A percentile compares a stretch with the other conserved stretches of the same genome.
Conservation (phyloP, 495 filamentous ascomycete species). For the Tuber brumale region DNA sequence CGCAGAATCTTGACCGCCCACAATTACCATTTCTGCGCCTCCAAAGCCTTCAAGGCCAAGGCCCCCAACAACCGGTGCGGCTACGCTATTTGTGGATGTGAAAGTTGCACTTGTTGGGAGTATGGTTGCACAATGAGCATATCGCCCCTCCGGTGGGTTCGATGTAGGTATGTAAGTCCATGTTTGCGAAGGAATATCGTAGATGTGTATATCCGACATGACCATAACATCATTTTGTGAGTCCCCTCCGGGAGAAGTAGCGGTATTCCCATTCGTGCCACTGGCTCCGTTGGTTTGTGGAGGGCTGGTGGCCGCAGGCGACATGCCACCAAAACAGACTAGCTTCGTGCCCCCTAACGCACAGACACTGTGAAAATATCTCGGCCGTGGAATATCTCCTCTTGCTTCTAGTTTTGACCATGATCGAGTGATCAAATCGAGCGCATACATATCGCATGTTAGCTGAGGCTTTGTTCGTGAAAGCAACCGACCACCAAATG, state of each 20-base stretch:
- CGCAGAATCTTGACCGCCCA: conserved; percentile 92
- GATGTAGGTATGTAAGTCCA: conserved; percentile 76
- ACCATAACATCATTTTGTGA: conserved; percentile 83
- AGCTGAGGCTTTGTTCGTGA: conserved; percentile 71
- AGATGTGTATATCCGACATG: conserved; percentile 97
- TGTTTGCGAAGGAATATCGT: conserved; percentile 72
- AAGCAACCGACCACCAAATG: conserved; percentile 85
- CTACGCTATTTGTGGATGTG: conserved; percentile 51
- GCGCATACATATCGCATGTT: conserved; percentile 82
- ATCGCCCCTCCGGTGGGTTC: conserved; percentile 85
- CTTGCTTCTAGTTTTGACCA: conserved; percentile 82
- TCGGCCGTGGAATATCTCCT: conserved; percentile 79
- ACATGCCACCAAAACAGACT: conserved; percentile 98
- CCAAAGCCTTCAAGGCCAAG: conserved; percentile 82
- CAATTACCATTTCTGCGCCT: conserved; percentile 94
- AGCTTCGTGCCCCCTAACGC: conserved; percentile 88
- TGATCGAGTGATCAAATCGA: conserved; percentile 83
- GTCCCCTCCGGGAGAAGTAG: conserved; percentile 49
- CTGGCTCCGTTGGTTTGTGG: conserved; percentile 28
- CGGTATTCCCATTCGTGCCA: conserved; percentile 29
- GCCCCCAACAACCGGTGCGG: conserved; percentile 46
- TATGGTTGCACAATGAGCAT: conserved; percentile 93
- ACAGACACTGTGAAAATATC: conserved; percentile 96
- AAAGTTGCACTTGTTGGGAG: conserved; percentile 81
- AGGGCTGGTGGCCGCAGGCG: conserved; percentile 53